These are phyloP conservation scores for Crotalaria pallida DNA, from an alignment of 306 rosid genomes.

Conservation along the genomic window DNA sequence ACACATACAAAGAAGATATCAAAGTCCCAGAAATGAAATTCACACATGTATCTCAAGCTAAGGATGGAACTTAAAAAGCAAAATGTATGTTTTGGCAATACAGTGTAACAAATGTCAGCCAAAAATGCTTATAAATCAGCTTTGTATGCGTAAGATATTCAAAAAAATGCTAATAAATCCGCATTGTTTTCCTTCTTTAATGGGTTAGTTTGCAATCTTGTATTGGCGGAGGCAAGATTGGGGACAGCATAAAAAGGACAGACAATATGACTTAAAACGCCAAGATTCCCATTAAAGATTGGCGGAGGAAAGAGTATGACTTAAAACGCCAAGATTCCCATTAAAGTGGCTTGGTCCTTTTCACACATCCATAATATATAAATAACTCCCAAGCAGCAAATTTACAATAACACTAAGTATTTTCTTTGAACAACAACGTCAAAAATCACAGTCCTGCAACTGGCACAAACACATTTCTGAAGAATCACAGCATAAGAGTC, in stretches of 20 bases:
- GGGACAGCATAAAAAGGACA: background rate
- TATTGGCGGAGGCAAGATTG: background rate
- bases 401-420: background rate
- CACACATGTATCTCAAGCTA: background rate
- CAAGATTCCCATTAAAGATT: conserved; percentile 4
- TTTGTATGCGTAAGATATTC: background rate
- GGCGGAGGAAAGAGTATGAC: background rate
- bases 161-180: background rate
- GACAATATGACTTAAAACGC: background rate
- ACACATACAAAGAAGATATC: background rate
- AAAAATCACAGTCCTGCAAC: background rate
- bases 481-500: background rate
- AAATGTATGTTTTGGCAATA: background rate
- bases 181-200: background rate
- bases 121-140: background rate
- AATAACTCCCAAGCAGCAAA: background rate
- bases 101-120: conserved; percentile 17
- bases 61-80: conserved; percentile 3
- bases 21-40: background rate
- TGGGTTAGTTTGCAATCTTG: background rate
- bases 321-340: conserved; percentile 1
- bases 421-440: background rate
- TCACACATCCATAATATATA: background rate
- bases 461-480: background rate
- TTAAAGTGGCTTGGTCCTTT: background rate